A percentile compares a stretch with the other conserved stretches of the same genome.
These are phyloP conservation scores for Claviceps sp. DNA, from an alignment of 2,329 filamentous ascomycete genomes.

Conservation along the genomic window DNA sequence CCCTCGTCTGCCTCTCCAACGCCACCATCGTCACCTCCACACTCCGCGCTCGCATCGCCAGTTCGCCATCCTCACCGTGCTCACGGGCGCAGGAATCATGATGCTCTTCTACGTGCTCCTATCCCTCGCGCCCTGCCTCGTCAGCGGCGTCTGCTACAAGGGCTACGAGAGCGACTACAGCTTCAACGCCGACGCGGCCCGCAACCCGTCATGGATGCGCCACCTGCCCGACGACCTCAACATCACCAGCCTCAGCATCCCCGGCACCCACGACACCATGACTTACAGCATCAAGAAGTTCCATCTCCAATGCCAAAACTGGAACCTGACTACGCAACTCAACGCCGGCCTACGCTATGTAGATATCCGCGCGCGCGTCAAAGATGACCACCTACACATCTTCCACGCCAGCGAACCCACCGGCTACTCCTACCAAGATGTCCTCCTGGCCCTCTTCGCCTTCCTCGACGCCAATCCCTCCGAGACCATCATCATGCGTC, in stretches of 20 bases:
- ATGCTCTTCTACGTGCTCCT: conserved; percentile 11
- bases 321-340: conserved; percentile 30
- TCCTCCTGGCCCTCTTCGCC: conserved; percentile 28
- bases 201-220: conserved; percentile 29
- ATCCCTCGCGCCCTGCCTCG: conserved; percentile 15
- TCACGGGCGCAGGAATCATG: conserved; percentile 1
- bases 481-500: conserved; percentile 34
- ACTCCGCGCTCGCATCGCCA: not conserved
- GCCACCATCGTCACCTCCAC: not conserved
- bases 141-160: conserved; percentile 15
- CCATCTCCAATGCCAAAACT: conserved; percentile 33
- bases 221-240: conserved; percentile 25
- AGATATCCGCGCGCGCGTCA: conserved; percentile 32
- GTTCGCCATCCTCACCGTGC: not conserved
- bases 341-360: conserved; percentile 34
- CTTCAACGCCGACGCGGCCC: conserved; percentile 25
- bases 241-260: conserved; percentile 33
- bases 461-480: conserved; percentile 32
- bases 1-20: not conserved
- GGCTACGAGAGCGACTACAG: conserved; percentile 22
- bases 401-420: conserved; percentile 34
- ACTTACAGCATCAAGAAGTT: conserved; percentile 27
- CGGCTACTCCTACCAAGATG: conserved; percentile 29
- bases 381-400: conserved; percentile 29
- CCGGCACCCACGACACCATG: conserved; percentile 41